phyloP scores from a whole-genome alignment of 2,329 filamentous ascomycete species.

The Hypoxylon sp. region DNA sequence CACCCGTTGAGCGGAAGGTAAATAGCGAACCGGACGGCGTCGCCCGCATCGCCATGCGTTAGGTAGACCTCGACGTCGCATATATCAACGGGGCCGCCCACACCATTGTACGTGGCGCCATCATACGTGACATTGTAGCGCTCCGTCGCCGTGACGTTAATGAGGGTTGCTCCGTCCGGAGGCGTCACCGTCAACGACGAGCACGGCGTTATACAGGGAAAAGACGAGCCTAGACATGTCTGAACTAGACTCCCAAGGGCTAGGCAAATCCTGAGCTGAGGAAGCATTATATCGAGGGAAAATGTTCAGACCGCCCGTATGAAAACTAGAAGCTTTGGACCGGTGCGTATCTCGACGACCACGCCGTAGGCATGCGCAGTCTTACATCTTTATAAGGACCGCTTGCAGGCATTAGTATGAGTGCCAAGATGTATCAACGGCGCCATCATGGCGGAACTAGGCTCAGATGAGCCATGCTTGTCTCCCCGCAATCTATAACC shows the following conservation, averaged over 20 bases:
- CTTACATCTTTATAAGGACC: neutral
- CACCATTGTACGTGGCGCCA: constrained; percentile 38
- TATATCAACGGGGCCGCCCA: constrained; percentile 37
- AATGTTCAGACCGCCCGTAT: neutral
- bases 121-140: constrained; percentile 41
- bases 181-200: constrained; percentile 39
- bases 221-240: neutral
- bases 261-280: neutral
- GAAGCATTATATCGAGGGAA: neutral
- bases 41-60: constrained; percentile 45
- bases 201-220: constrained; percentile 25
- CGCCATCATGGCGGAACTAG: neutral
- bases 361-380: neutral
- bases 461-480: neutral
- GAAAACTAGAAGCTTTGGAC: neutral
- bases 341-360: neutral
- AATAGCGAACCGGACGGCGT: constrained; percentile 42
- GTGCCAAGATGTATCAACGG: neutral
- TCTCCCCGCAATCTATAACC: neutral
- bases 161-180: constrained; percentile 38
- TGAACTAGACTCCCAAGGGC: neutral
- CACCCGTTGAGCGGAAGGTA: constrained; percentile 44
- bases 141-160: constrained; percentile 44
- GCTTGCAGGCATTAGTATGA: neutral
- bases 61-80: constrained; percentile 45